Evolutionary conservation across 1,284 basidiomycete genomes (phyloP).

Genomic region (Lentinula novae-zelandiae): DNA sequence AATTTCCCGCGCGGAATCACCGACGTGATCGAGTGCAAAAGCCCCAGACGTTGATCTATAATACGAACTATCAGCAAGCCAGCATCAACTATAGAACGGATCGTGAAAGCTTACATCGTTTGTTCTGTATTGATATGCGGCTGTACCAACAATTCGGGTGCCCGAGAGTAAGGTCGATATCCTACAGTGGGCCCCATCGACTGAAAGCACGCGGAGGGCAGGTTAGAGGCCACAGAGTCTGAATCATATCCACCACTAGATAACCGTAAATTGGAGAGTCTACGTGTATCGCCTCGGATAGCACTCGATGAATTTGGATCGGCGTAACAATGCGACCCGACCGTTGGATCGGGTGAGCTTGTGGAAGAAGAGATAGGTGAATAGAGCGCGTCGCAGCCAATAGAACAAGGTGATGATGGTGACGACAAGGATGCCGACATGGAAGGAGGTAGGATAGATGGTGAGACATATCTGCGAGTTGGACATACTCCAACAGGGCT

Average conservation of each 20-base stretch:
- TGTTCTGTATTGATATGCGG: neutral
- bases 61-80: neutral
- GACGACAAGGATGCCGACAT: constrained; percentile 1
- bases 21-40: neutral
- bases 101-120: neutral
- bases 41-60: neutral
- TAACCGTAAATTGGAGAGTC: neutral
- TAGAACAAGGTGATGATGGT: neutral
- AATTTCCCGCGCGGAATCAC: neutral
- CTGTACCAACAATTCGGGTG: neutral
- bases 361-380: neutral
- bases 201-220: neutral
- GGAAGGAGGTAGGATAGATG: constrained; percentile 5
- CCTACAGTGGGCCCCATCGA: no score
- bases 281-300: neutral
- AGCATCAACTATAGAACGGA: neutral
- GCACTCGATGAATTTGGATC: neutral
- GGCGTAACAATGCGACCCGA: neutral
- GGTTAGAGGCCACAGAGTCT: neutral
- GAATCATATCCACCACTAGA: neutral
- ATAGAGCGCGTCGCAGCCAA: neutral
- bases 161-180: neutral
- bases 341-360: neutral
- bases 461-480: constrained; percentile 3
- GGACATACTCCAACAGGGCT: neutral